A percentile compares a stretch with the other conserved stretches of the same genome.
Evolutionary conservation across 1,139 yeast genomes (phyloP).

Genomic region (Nematodospora anomalae): DNA sequence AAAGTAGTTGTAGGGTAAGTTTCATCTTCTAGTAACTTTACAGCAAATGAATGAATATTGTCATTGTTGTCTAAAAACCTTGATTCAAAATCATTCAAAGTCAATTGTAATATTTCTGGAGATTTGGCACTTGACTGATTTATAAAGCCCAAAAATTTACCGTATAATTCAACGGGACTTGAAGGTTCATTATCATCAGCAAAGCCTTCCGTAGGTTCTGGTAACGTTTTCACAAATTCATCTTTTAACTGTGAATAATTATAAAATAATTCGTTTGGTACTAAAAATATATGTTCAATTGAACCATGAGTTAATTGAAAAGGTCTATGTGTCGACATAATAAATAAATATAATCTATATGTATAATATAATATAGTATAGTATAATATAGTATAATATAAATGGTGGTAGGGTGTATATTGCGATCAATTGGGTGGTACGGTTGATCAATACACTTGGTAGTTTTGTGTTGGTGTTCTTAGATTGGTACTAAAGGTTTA

Average conservation of each 20-base stretch:
- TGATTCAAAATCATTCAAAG: conserved; percentile 80
- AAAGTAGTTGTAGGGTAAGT: conserved; percentile 62
- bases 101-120: conserved; percentile 66
- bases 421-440: neutral
- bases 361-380: neutral
- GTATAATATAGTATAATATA: too few species aligned
- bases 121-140: conserved; percentile 62
- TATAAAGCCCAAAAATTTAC: conserved; percentile 80
- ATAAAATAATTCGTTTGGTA: conserved; percentile 79
- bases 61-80: conserved; percentile 58
- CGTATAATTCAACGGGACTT: conserved; percentile 82
- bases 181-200: conserved; percentile 90
- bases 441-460: neutral
- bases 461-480: too few species aligned
- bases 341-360: neutral
- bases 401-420: too few species aligned
- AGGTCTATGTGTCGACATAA: conserved; percentile 48
- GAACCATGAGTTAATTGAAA: conserved; percentile 81
- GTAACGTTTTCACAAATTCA: conserved; percentile 76
- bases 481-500: too few species aligned
- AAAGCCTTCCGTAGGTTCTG: conserved; percentile 78
- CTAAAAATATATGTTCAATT: conserved; percentile 83
- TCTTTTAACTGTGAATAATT: conserved; percentile 86
- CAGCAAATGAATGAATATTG: conserved; percentile 90
- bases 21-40: conserved; percentile 55